Percentiles rank a stretch among this genome's conserved stretches.
phyloP scores from a whole-genome alignment of 768 basidiomycete genomes.

The Tylopilus vinaceipallidus region DNA sequence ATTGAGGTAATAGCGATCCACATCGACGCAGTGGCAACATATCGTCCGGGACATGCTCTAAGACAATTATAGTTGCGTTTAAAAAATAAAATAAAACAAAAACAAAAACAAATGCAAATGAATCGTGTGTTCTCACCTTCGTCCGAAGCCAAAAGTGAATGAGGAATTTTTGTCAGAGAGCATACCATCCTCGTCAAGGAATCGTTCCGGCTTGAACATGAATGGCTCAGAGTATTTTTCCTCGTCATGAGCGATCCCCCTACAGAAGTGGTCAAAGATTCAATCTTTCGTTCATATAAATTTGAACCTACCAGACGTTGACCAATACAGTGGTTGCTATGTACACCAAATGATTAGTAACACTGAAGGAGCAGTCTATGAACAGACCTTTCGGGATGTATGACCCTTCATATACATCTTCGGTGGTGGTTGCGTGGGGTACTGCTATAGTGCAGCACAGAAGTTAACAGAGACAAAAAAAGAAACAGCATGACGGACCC shows the following conservation, averaged over 20 bases:
- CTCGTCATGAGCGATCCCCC: constrained; percentile 40
- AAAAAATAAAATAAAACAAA: no score
- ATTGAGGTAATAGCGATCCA: constrained; percentile 26
- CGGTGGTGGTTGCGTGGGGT: constrained; percentile 19
- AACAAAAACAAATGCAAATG: background rate
- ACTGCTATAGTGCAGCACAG: constrained; percentile 11
- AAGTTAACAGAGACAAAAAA: background rate
- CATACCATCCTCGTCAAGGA: constrained; percentile 21
- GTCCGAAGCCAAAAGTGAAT: constrained; percentile 24
- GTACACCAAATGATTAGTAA: constrained; percentile 3
- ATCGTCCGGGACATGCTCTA: constrained; percentile 24
- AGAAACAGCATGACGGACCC: constrained; percentile 13
- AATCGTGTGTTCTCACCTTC: constrained; percentile 17
- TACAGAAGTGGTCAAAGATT: constrained; percentile 11
- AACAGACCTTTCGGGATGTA: constrained; percentile 25
- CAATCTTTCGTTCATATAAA: background rate
- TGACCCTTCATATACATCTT: constrained; percentile 26
- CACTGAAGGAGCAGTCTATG: background rate
- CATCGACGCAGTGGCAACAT: constrained; percentile 22
- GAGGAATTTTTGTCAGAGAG: constrained; percentile 5
- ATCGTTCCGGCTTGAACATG: constrained; percentile 43
- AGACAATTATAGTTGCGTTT: no score
- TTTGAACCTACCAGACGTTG: constrained; percentile 21
- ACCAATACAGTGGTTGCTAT: constrained; percentile 19
- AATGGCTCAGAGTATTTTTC: constrained; percentile 39